Conservation (phyloP, 2,329 filamentous ascomycete genomes). For the Epichloe gansuensis region DNA sequence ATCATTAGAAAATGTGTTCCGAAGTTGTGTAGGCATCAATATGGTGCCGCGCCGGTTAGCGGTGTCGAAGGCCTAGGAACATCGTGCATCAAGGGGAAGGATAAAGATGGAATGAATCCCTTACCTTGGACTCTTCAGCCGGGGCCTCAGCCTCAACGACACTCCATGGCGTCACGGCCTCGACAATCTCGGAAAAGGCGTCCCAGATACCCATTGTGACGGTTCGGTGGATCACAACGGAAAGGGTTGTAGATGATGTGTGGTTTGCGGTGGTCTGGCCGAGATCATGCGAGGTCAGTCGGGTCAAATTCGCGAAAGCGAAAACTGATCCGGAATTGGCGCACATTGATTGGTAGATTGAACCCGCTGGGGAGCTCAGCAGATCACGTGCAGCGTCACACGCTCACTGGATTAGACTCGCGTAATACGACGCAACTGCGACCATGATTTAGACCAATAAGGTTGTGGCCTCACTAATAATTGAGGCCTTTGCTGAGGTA, state of each 20-base stretch:
- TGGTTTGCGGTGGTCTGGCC: slow-evolving; percentile 19
- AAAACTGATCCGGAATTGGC: slow-evolving; percentile 39
- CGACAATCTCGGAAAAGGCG: slow-evolving; percentile 49
- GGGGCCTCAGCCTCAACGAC: slow-evolving; percentile 55
- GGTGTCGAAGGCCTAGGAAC: not conserved
- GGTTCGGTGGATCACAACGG: slow-evolving; percentile 27
- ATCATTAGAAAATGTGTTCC: not conserved
- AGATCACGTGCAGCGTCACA: slow-evolving; percentile 12
- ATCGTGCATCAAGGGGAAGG: not conserved
- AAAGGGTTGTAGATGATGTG: slow-evolving; percentile 23
- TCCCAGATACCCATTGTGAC: slow-evolving; percentile 56
- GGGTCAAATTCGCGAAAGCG: slow-evolving; percentile 26
- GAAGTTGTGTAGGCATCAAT: not conserved
- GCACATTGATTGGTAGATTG: slow-evolving; percentile 31
- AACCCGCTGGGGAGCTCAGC: not conserved
- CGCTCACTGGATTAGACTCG: slow-evolving; percentile 3
- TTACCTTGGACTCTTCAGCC: slow-evolving; percentile 50
- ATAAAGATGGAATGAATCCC: slow-evolving; percentile 8
- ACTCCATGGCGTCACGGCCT: slow-evolving; percentile 53
- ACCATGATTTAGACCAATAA: too few species aligned
- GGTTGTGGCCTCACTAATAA: too few species aligned
- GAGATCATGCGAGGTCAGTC: slow-evolving; percentile 22
- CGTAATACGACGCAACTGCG: too few species aligned
- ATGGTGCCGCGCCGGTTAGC: not conserved
- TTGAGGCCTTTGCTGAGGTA: too few species aligned